Evolutionary conservation across 257 asterid species (phyloP), one percentile per base, ranked within the genome.

Genomic region (Rubia yunnanensis): DNA sequence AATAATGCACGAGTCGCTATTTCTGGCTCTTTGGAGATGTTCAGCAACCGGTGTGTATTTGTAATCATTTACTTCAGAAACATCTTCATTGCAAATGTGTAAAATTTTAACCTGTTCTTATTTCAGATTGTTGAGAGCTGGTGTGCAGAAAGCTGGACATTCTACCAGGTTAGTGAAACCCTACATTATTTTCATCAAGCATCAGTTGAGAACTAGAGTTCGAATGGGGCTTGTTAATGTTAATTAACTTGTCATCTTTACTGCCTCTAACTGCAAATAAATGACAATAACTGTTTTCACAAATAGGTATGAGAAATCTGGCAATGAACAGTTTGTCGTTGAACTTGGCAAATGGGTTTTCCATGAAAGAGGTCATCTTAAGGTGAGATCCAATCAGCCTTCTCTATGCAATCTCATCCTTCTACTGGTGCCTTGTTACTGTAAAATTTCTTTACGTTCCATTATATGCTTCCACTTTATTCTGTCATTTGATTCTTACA

Each of bases 341-440:
- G 97, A 89, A 81, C 71, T 83, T 75, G 74, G 92, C 86, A 87
- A 85, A 79, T 89, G 95, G 97, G 71, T 89, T 70, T 89, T 89
- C 87, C 97, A 89, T 66, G 95, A 85, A 78, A 84, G 94, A 67
- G 95, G 97, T 48, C 95, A 89, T 84, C 86, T 89, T 65, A 89
- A 87, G 97, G 97, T 88, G 83, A 36, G 49, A 55, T 61, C 60
- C 31, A 26, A 49, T 58, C 30, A 56, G 24, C 53, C 7, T 23
- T 22, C 36, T 22, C 53, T 10, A 44, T 5, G 14, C 9, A 35
- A 30, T 23, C 44, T 44, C 61, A 32, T 34, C 41, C 11, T 34
- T 58, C 7, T 62, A 0, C 2, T 61, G 32, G 26, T 20, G 5
- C 20, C 32, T 13, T 23, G 6, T 53, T 55, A 15, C 10, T 22